Evolutionary conservation across 108 stramenopile species (phyloP).

Genomic region (Cyclotella atomus): DNA sequence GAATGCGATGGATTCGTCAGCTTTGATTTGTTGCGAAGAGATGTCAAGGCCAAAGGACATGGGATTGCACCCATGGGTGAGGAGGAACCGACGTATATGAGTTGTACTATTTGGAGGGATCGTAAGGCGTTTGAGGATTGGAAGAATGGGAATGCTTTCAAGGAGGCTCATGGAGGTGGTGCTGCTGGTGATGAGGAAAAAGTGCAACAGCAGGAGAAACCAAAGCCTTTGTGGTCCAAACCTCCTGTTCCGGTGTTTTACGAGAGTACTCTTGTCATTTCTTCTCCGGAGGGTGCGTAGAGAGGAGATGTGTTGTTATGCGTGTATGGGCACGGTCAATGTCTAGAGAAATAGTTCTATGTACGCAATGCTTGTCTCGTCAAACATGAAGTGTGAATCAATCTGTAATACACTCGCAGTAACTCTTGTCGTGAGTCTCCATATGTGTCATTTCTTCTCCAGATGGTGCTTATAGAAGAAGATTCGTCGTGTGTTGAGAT

Average conservation of each 20-base stretch:
- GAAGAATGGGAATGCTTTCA: conserved; percentile 63
- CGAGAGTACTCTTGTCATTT: conserved; percentile 84
- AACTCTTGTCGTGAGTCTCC: too few species aligned
- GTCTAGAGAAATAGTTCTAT: too few species aligned
- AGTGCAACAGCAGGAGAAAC: conserved; percentile 42
- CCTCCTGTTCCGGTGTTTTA: conserved; percentile 85
- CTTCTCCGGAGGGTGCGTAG: conserved; percentile 72
- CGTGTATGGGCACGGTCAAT: too few species aligned
- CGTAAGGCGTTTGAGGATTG: conserved; percentile 71
- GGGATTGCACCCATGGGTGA: conserved; percentile 65
- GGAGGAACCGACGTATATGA: conserved; percentile 74
- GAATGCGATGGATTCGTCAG: conserved; percentile 84
- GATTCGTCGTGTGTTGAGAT: too few species aligned
- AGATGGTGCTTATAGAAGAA: too few species aligned
- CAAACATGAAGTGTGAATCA: too few species aligned
- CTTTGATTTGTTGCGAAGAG: conserved; percentile 79
- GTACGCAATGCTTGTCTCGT: too few species aligned
- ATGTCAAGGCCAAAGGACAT: conserved; percentile 84
- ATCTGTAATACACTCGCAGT: too few species aligned
- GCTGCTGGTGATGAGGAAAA: conserved; percentile 26
- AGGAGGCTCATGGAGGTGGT: conserved; percentile 62
- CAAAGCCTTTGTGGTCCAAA: conserved; percentile 66
- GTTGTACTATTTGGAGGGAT: conserved; percentile 81
- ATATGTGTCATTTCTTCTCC: too few species aligned
- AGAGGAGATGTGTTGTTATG: too few species aligned